Evolutionary conservation across 2,329 filamentous ascomycete genomes (phyloP).

Genomic region (Macrophomina phaseolina): DNA sequence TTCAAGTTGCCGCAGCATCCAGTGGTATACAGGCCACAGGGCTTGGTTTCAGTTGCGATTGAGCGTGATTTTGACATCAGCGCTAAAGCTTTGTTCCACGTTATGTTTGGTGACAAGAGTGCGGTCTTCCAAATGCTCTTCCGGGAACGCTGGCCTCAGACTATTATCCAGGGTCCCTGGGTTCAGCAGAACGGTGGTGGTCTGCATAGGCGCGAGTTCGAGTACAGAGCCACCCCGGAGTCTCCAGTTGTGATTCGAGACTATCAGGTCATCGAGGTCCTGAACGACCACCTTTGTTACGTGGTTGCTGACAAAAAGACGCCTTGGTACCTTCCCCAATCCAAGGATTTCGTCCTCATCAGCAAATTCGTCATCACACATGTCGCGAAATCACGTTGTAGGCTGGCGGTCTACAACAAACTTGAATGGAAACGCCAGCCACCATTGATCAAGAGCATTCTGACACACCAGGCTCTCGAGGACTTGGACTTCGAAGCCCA

Average conservation of each 20-base stretch:
- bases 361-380: conserved; percentile 95
- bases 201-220: conserved; percentile 77
- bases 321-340: conserved; percentile 85
- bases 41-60: conserved; percentile 75
- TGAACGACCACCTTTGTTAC: conserved; percentile 66
- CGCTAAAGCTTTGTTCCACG: conserved; percentile 92
- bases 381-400: conserved; percentile 88
- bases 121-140: conserved; percentile 92
- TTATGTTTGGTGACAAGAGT: conserved; percentile 95
- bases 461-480: conserved; percentile 71
- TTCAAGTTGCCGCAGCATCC: conserved; percentile 83
- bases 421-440: conserved; percentile 78
- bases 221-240: conserved; percentile 72
- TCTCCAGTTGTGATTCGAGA: conserved; percentile 66
- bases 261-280: conserved; percentile 80
- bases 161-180: conserved; percentile 87
- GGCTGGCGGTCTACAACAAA: conserved; percentile 84
- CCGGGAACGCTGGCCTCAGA: conserved; percentile 62
- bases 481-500: conserved; percentile 76
- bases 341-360: conserved; percentile 77
- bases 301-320: conserved; percentile 68
- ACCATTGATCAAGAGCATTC: conserved; percentile 34
- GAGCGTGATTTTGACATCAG: conserved; percentile 89
- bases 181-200: conserved; percentile 67
- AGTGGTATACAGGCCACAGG: conserved; percentile 82